Conservation (phyloP, 306 rosid species). For the Malus sylvestris region DNA sequence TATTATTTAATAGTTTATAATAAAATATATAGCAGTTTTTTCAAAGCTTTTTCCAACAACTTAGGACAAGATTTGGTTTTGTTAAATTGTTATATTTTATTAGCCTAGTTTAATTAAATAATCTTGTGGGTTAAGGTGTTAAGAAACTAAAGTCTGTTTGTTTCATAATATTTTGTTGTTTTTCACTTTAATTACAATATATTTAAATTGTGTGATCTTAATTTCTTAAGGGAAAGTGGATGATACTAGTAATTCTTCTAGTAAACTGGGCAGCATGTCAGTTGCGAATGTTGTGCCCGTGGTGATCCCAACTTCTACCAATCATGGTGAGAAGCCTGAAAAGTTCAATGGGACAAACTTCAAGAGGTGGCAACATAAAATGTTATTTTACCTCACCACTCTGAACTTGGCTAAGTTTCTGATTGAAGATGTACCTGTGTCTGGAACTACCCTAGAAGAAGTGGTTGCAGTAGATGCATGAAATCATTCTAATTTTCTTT, state of each 20-base stretch:
- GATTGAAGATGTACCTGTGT: neutral
- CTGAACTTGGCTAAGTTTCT: neutral
- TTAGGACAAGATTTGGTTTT: neutral
- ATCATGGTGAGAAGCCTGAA: neutral
- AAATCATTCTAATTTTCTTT: neutral
- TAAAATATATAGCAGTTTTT: too few species aligned
- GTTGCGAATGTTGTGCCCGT: neutral
- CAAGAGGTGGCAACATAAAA: neutral
- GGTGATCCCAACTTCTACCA: neutral
- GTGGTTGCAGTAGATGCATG: neutral
- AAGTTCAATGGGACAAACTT: neutral
- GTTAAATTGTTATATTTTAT: too few species aligned
- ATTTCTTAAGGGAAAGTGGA: neutral
- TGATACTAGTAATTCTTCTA: neutral
- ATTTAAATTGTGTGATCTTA: neutral
- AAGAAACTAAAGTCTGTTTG: neutral
- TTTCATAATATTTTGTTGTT: neutral
- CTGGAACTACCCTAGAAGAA: neutral
- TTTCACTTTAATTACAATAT: neutral
- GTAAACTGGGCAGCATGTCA: neutral
- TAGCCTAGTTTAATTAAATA: too few species aligned
- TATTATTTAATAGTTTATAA: too few species aligned
- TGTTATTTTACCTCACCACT: neutral
- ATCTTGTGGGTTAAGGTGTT: neutral
- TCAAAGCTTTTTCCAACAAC: neutral